Evolutionary conservation across 2,329 filamentous ascomycete genomes (phyloP).

Genomic region (Phialophora expanda): DNA sequence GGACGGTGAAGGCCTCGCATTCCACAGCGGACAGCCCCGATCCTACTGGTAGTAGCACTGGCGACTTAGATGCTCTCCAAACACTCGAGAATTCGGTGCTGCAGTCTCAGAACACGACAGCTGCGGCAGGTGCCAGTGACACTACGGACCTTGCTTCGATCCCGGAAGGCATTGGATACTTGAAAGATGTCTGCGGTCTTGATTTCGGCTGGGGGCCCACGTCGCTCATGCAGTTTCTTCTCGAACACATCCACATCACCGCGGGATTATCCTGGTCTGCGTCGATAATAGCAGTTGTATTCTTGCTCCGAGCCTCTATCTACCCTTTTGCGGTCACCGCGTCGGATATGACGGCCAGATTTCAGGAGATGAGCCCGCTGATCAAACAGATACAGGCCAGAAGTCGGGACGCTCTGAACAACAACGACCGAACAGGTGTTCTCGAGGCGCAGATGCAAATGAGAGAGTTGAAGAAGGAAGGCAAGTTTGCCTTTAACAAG

Average conservation of each 20-base stretch:
- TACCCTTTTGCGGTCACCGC: constrained; percentile 66
- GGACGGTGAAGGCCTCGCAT: constrained; percentile 37
- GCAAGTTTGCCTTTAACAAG: constrained; percentile 60
- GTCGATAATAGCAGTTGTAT: constrained; percentile 69
- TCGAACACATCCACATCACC: constrained; percentile 84
- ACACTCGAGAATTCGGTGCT: constrained; percentile 30
- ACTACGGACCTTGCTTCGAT: constrained; percentile 57
- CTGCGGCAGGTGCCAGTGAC: constrained; percentile 17
- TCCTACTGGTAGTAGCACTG: constrained; percentile 13
- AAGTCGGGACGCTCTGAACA: constrained; percentile 54
- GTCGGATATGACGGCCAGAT: constrained; percentile 66
- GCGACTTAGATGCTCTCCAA: constrained; percentile 31
- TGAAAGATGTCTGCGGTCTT: constrained; percentile 75
- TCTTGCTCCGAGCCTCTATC: constrained; percentile 71
- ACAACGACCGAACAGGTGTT: constrained; percentile 56
- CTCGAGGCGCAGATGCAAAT: constrained; percentile 58
- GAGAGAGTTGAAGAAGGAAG: constrained; percentile 55
- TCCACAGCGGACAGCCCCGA: constrained; percentile 34
- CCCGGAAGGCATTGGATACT: constrained; percentile 78
- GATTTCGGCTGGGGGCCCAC: constrained; percentile 87
- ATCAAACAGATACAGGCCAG: constrained; percentile 62
- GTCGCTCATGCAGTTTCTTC: constrained; percentile 70
- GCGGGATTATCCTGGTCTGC: constrained; percentile 80
- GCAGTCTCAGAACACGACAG: constrained; percentile 25
- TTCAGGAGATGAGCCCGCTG: constrained; percentile 65